A percentile compares a stretch with the other conserved stretches of the same genome.
Conservation (phyloP, 495 filamentous ascomycete genomes). For the Penicillium atrosanguineum region DNA sequence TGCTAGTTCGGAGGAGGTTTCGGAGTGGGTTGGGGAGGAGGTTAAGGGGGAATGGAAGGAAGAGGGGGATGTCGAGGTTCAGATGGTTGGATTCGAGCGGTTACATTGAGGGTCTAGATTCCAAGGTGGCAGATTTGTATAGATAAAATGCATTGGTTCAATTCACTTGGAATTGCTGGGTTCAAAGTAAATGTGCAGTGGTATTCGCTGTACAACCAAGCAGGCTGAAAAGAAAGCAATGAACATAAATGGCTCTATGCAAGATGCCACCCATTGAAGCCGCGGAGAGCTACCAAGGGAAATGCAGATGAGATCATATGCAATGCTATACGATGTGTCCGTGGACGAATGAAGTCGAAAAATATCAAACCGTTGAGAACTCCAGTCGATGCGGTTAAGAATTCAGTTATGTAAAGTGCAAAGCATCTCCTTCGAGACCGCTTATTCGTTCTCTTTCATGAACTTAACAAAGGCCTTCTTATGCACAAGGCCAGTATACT, state of each 20-base stretch:
- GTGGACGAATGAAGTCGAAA: neutral
- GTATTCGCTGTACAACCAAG: neutral
- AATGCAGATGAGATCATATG: conserved; percentile 4
- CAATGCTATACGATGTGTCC: conserved; percentile 21
- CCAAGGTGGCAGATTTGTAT: neutral
- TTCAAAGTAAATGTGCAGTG: neutral
- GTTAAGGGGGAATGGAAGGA: conserved; percentile 39
- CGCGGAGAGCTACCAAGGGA: neutral
- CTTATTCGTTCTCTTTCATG: conserved; percentile 73
- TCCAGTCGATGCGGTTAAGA: neutral
- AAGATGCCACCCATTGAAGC: neutral
- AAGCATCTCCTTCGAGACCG: neutral
- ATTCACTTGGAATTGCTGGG: neutral
- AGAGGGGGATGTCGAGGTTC: conserved; percentile 41
- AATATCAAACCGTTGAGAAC: conserved; percentile 1
- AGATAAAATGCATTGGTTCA: neutral
- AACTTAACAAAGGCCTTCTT: conserved; percentile 98
- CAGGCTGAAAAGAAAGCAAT: neutral
- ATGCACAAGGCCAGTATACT: conserved; percentile 88
- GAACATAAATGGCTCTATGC: neutral
- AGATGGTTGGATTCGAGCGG: conserved; percentile 47
- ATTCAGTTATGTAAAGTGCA: neutral
- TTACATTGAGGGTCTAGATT: conserved; percentile 11
- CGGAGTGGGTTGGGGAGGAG: conserved; percentile 45
- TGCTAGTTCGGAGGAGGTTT: conserved; percentile 36